These are phyloP conservation scores for Naegleria lovaniensis DNA, from an alignment of 208 protist genomes.

Conservation along the genomic window DNA sequence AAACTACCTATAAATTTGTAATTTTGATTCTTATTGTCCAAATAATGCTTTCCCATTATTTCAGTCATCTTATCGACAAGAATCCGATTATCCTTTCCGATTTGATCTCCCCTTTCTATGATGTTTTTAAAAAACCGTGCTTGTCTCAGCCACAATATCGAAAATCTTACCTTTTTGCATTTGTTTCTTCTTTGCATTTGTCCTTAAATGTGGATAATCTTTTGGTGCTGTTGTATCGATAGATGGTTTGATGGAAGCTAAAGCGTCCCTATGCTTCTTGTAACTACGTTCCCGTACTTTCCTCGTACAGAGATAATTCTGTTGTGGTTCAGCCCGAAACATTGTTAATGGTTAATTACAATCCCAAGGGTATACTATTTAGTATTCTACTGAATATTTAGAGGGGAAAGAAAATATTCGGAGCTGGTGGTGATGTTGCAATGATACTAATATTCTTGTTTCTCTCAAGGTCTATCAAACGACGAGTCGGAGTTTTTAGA, in stretches of 20 bases:
- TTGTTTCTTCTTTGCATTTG: constrained; percentile 41
- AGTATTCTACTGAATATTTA: too few species aligned
- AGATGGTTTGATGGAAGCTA: constrained; percentile 29
- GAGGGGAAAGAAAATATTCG: too few species aligned
- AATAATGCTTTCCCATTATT: constrained; percentile 35
- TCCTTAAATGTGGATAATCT: constrained; percentile 34
- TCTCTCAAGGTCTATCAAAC: too few species aligned
- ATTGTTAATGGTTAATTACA: not conserved
- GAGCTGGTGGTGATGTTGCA: too few species aligned
- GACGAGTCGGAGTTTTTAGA: too few species aligned
- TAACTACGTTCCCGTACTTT: constrained; percentile 4
- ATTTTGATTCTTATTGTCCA: constrained; percentile 29
- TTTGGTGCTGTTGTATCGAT: constrained; percentile 35
- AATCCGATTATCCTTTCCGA: constrained; percentile 40
- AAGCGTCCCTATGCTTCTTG: constrained; percentile 20
- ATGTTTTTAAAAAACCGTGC: not conserved
- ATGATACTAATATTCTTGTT: too few species aligned
- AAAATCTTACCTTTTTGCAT: constrained; percentile 24
- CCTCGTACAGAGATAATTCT: not conserved
- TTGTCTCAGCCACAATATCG: too few species aligned
- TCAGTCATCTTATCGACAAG: constrained; percentile 39
- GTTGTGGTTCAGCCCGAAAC: not conserved
- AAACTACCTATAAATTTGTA: not conserved
- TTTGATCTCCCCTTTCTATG: constrained; percentile 27
- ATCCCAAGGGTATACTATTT: too few species aligned